Conservation (phyloP, 306 rosid genomes). For the Phaseolus lunatus region DNA sequence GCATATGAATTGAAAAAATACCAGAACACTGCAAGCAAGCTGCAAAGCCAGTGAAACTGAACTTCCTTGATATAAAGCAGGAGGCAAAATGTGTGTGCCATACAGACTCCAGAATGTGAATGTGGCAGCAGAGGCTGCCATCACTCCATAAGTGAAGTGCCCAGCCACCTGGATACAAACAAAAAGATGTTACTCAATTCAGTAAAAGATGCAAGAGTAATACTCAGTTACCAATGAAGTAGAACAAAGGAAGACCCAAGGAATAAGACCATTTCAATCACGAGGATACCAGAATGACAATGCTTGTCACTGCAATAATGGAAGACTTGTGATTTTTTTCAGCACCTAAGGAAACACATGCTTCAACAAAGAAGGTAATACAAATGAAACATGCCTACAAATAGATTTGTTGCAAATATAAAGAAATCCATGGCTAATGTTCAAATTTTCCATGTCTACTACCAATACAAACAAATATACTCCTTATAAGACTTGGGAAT, state of each 20-base stretch:
- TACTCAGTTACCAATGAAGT: background rate
- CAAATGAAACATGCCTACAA: too few species aligned
- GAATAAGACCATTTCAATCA: background rate
- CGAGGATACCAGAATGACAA: too few species aligned
- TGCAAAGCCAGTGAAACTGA: conserved; percentile 90
- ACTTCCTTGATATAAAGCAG: conserved; percentile 74
- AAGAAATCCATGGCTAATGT: too few species aligned
- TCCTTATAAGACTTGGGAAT: too few species aligned
- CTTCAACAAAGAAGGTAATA: too few species aligned
- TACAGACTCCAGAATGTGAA: conserved; percentile 84
- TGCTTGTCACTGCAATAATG: too few species aligned
- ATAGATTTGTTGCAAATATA: too few species aligned
- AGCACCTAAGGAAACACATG: too few species aligned
- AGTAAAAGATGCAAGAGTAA: conserved; percentile 18
- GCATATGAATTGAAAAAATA: conserved; percentile 51
- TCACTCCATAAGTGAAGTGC: conserved; percentile 95
- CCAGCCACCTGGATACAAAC: conserved; percentile 83
- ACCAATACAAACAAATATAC: too few species aligned
- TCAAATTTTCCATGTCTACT: too few species aligned
- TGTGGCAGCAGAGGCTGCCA: conserved; percentile 86
- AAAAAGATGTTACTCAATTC: conserved; percentile 26
- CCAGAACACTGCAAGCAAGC: conserved; percentile 98
- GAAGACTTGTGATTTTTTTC: too few species aligned
- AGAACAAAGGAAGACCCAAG: background rate
- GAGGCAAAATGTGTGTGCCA: conserved; percentile 74